These are phyloP conservation scores for Schwanniomyces vanrijiae DNA, from an alignment of 805 yeast genomes.

Conservation along the genomic window DNA sequence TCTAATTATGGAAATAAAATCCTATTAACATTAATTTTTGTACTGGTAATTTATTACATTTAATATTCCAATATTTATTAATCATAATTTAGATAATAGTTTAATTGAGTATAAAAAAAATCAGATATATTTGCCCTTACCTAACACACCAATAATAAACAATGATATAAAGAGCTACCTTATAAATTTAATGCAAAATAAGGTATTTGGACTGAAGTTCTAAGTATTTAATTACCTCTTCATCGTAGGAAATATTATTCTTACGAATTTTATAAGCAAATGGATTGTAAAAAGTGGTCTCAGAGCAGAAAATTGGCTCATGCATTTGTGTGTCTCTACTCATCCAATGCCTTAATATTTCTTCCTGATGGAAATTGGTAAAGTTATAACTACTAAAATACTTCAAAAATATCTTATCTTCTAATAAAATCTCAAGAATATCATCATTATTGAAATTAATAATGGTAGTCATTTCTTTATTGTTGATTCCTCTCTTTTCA, in stretches of 20 bases:
- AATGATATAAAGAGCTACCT: no score
- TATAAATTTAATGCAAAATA: no score
- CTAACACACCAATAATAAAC: no score
- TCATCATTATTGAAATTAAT: conserved; percentile 16
- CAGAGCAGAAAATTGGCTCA: conserved; percentile 2
- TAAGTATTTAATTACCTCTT: conserved; percentile 20
- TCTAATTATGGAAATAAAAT: no score
- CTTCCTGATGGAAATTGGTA: conserved; percentile 35
- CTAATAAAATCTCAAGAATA: conserved; percentile 25
- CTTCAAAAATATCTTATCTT: conserved; percentile 27
- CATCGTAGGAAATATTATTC: conserved; percentile 24
- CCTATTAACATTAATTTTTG: no score
- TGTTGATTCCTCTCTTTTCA: conserved; percentile 5
- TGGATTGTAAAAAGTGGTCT: conserved; percentile 17
- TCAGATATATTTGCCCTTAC: no score
- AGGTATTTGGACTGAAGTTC: background rate
- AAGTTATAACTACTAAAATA: conserved; percentile 26
- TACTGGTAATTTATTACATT: no score
- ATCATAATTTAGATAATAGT: no score
- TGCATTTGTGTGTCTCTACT: conserved; percentile 19
- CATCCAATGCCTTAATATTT: conserved; percentile 17
- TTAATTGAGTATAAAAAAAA: no score
- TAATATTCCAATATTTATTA: no score
- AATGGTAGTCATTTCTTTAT: conserved; percentile 30
- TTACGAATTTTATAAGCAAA: conserved; percentile 17